These are phyloP conservation scores for Nitzschia sp. DNA, from an alignment of 108 stramenopile species.

Conservation along the genomic window DNA sequence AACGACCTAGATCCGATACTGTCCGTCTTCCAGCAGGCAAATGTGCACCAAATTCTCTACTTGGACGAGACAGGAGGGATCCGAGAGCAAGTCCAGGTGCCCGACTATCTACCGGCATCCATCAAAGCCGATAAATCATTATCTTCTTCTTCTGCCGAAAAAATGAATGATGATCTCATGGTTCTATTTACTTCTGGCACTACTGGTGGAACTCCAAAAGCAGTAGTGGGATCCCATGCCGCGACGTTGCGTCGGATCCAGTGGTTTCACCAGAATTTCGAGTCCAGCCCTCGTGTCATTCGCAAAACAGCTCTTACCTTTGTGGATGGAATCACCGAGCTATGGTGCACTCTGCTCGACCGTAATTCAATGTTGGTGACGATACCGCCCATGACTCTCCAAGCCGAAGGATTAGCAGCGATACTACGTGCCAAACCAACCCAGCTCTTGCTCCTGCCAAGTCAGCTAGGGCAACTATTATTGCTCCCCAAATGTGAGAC, in stretches of 20 bases:
- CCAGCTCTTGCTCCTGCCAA: conserved; percentile 35
- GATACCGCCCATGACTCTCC: neutral
- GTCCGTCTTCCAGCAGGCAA: conserved; percentile 33
- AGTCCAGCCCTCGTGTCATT: conserved; percentile 19
- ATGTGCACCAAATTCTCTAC: conserved; percentile 37
- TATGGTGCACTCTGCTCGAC: conserved; percentile 35
- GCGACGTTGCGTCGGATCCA: conserved; percentile 20
- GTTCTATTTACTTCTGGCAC: conserved; percentile 40
- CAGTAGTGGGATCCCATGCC: conserved; percentile 29
- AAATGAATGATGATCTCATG: conserved; percentile 25
- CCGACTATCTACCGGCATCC: conserved; percentile 13
- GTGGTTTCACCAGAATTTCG: conserved; percentile 26
- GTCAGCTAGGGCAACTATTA: conserved; percentile 33
- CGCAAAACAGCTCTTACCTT: conserved; percentile 40
- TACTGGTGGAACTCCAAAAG: conserved; percentile 18
- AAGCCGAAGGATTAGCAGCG: conserved; percentile 8
- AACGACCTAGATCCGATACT: conserved; percentile 47
- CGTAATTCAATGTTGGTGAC: conserved; percentile 16
- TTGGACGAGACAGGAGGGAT: conserved; percentile 29
- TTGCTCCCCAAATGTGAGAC: conserved; percentile 20
- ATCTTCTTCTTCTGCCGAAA: no score
- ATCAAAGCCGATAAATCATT: neutral
- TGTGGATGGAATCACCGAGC: conserved; percentile 46
- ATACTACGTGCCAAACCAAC: conserved; percentile 14
- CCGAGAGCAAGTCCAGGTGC: conserved; percentile 36